Percentiles rank a stretch among this genome's conserved stretches.
These are phyloP conservation scores for Rhynchospora breviuscula DNA, from an alignment of 176 grass and related monocot genomes.

Conservation along the genomic window DNA sequence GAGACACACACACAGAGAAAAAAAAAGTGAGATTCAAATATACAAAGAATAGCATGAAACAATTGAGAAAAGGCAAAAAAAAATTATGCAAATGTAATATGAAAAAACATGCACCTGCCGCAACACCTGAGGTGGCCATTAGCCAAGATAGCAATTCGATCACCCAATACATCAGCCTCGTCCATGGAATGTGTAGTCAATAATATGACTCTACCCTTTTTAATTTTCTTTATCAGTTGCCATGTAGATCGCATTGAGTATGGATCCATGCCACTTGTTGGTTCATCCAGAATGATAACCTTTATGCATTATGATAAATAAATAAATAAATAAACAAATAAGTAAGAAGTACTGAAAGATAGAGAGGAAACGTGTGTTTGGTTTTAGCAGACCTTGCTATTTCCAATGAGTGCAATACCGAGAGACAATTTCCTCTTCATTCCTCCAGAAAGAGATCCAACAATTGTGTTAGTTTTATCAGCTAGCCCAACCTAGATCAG, in stretches of 20 bases:
- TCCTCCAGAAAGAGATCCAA: slow-evolving; percentile 46
- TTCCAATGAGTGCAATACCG: slow-evolving; percentile 49
- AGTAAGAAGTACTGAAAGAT: neutral
- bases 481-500: slow-evolving; percentile 37
- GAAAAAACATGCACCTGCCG: slow-evolving; percentile 32
- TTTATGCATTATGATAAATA: neutral
- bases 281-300: slow-evolving; percentile 51
- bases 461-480: slow-evolving; percentile 36
- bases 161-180: slow-evolving; percentile 46
- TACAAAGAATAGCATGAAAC: neutral
- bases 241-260: slow-evolving; percentile 51
- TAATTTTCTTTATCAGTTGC: slow-evolving; percentile 49
- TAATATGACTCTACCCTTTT: slow-evolving; percentile 45
- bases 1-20: neutral
- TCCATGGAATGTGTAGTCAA: slow-evolving; percentile 54
- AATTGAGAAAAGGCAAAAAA: slow-evolving; percentile 6
- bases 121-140: slow-evolving; percentile 46
- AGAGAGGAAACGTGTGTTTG: neutral
- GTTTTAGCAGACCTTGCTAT: slow-evolving; percentile 38
- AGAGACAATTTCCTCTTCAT: slow-evolving; percentile 53
- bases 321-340: neutral
- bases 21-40: neutral
- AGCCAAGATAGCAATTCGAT: slow-evolving; percentile 53
- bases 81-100: neutral
- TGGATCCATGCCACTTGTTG: slow-evolving; percentile 55